phyloP scores from a whole-genome alignment of 441 rosid genomes.

The Iberis amara region DNA sequence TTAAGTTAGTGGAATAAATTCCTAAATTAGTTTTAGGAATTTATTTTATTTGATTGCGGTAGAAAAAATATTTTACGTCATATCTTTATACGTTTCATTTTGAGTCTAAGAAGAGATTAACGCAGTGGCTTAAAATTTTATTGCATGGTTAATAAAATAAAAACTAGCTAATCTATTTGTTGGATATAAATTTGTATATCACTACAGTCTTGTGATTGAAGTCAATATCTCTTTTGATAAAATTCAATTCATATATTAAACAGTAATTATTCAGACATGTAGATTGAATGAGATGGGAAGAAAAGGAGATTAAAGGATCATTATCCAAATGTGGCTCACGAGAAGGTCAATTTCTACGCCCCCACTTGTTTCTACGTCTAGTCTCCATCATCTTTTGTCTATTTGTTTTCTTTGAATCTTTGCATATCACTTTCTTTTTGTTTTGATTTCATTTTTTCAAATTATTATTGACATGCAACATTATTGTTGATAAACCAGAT shows the following conservation, averaged over 20 bases:
- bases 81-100: too few species aligned
- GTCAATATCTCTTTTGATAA: constrained; percentile 12
- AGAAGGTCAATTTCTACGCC: constrained; percentile 31
- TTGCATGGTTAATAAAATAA: too few species aligned
- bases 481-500: constrained; percentile 6
- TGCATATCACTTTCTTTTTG: constrained; percentile 20
- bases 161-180: too few species aligned
- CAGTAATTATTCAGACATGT: constrained; percentile 23
- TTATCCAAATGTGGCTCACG: constrained; percentile 32
- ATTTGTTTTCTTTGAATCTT: constrained; percentile 24
- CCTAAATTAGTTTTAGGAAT: too few species aligned
- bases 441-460: neutral
- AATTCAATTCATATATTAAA: constrained; percentile 4
- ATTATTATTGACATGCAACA: constrained; percentile 1
- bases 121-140: too few species aligned
- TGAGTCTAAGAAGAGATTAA: too few species aligned
- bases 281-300: constrained; percentile 26
- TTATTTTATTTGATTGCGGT: too few species aligned
- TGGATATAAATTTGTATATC: too few species aligned
- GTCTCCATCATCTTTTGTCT: constrained; percentile 29
- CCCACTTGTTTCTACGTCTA: constrained; percentile 34
- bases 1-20: too few species aligned
- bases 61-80: too few species aligned
- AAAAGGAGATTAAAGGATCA: constrained; percentile 20
- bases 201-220: constrained; percentile 1